Conservation (phyloP, 192 early-diverging fungal species). For the Linnemannia elongata region DNA sequence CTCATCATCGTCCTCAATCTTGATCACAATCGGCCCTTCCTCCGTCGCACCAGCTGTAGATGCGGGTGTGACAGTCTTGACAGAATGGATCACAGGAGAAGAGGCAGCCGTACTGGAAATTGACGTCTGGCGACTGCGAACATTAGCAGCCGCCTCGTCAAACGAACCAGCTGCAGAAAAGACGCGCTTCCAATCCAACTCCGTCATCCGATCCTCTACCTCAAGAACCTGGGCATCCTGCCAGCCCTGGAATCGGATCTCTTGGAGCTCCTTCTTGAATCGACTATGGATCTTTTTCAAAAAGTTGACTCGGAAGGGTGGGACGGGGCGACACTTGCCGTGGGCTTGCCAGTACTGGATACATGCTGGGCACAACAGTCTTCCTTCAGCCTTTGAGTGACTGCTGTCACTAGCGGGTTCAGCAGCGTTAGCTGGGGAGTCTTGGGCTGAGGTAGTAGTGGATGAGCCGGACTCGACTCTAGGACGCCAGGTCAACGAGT, state of each 20-base stretch:
- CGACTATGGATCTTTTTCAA: slow-evolving; percentile 47
- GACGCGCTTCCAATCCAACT: slow-evolving; percentile 18
- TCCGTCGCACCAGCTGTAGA: not conserved
- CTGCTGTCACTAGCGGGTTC: not conserved
- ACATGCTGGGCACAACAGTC: slow-evolving; percentile 20
- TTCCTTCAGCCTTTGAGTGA: not conserved
- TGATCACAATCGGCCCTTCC: slow-evolving; percentile 22
- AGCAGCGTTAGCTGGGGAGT: not conserved
- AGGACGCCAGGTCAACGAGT: slow-evolving; percentile 16
- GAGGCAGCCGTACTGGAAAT: not conserved
- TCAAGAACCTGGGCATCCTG: slow-evolving; percentile 49
- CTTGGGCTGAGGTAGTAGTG: not conserved
- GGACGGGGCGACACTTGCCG: slow-evolving; percentile 31
- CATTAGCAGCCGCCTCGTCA: not conserved
- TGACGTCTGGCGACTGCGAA: slow-evolving; percentile 17
- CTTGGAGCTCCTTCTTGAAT: slow-evolving; percentile 38
- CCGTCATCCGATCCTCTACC: slow-evolving; percentile 33
- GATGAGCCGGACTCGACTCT: not conserved
- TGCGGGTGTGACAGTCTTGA: not conserved
- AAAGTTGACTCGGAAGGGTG: slow-evolving; percentile 34
- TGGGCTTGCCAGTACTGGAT: slow-evolving; percentile 23
- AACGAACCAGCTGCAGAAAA: not conserved
- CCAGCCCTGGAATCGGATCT: slow-evolving; percentile 46
- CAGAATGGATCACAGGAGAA: not conserved
- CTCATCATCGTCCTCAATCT: slow-evolving; percentile 52